Evolutionary conservation across 441 rosid species (phyloP).

Genomic region (Erodium trifolium): DNA sequence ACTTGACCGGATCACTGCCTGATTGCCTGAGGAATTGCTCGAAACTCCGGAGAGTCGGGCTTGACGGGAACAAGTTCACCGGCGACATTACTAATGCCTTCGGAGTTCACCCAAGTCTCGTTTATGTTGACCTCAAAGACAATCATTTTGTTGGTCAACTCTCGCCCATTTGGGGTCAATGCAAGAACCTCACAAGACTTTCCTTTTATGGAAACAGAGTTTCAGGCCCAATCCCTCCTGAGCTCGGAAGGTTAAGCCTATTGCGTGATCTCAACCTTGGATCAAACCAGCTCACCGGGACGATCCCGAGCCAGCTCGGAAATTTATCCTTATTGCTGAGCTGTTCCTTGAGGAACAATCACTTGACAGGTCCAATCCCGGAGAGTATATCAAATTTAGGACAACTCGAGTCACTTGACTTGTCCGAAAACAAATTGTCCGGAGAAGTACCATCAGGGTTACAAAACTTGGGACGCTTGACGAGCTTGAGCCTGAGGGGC

Average conservation of each 20-base stretch:
- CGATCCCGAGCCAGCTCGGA: slow-evolving; percentile 41
- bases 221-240: slow-evolving; percentile 41
- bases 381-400: slow-evolving; percentile 26
- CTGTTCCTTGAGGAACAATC: slow-evolving; percentile 44
- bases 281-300: slow-evolving; percentile 40
- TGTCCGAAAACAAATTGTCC: slow-evolving; percentile 35
- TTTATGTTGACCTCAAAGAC: slow-evolving; percentile 29
- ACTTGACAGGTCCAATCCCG: slow-evolving; percentile 39
- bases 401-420: slow-evolving; percentile 33
- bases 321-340: slow-evolving; percentile 27
- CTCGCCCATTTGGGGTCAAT: slow-evolving; percentile 52
- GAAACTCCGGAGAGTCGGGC: slow-evolving; percentile 33
- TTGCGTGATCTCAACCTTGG: slow-evolving; percentile 34
- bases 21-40: slow-evolving; percentile 50
- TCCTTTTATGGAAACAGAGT: slow-evolving; percentile 41
- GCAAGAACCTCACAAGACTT: slow-evolving; percentile 38
- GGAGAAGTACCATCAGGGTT: slow-evolving; percentile 36
- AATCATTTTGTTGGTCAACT: slow-evolving; percentile 45
- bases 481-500: slow-evolving; percentile 43
- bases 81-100: slow-evolving; percentile 45
- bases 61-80: slow-evolving; percentile 45
- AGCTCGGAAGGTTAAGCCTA: slow-evolving; percentile 35
- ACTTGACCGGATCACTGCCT: slow-evolving; percentile 50
- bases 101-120: slow-evolving; percentile 41
- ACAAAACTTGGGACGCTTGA: slow-evolving; percentile 27